phyloP scores from a whole-genome alignment of 495 filamentous ascomycete species.

The Penicillium canescens region DNA sequence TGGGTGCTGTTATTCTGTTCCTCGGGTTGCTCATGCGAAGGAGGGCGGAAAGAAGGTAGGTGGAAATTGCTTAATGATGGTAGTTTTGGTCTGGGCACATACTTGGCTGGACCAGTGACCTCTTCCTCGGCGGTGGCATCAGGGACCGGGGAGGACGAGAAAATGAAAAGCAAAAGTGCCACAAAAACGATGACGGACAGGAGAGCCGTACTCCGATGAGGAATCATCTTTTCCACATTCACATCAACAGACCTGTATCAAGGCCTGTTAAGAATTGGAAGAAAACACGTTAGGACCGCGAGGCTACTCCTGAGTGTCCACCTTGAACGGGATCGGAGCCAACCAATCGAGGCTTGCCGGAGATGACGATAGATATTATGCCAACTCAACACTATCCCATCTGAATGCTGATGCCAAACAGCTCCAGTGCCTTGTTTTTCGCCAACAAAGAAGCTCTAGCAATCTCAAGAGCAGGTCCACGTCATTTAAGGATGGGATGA shows the following conservation, averaged over 20 bases:
- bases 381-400: background rate
- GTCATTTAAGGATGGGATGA: too few relatives aligned
- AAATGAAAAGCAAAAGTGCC: constrained; percentile 46
- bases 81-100: constrained; percentile 42
- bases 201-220: constrained; percentile 43
- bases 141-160: constrained; percentile 40
- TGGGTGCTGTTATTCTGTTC: constrained; percentile 78
- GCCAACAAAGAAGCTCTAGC: too few relatives aligned
- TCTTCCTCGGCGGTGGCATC: constrained; percentile 24
- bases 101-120: constrained; percentile 30
- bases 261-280: constrained; percentile 4
- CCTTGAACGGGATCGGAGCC: constrained; percentile 18
- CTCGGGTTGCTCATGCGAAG: constrained; percentile 76
- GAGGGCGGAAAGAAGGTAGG: constrained; percentile 57
- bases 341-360: constrained; percentile 10
- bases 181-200: constrained; percentile 45
- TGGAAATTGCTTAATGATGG: constrained; percentile 39
- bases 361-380: background rate
- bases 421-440: too few relatives aligned
- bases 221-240: constrained; percentile 36
- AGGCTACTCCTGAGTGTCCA: constrained; percentile 13
- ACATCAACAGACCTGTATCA: constrained; percentile 4
- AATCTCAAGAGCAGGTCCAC: too few relatives aligned
- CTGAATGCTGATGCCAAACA: background rate
- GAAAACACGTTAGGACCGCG: constrained; percentile 10